A percentile compares a stretch with the other conserved stretches of the same genome.
Conservation (phyloP, 108 stramenopile genomes). For the Parietichytrium sp. region DNA sequence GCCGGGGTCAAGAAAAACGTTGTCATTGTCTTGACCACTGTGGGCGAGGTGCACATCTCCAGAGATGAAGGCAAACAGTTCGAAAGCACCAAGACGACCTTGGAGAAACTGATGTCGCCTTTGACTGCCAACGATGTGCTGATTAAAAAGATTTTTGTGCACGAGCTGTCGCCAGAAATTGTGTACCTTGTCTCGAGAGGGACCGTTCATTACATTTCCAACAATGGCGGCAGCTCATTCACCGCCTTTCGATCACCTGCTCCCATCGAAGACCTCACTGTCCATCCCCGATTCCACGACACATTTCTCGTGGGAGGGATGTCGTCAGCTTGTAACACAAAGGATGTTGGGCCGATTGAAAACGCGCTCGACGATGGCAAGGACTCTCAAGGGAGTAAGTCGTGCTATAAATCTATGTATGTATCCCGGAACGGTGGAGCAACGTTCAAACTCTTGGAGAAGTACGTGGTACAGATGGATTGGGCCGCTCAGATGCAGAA, state of each 20-base stretch:
- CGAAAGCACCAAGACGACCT: neutral
- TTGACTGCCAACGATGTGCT: neutral
- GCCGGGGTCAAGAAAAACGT: neutral
- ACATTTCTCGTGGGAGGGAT: neutral
- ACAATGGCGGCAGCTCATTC: neutral
- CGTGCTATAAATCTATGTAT: slow-evolving; percentile 24
- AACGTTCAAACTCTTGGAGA: neutral
- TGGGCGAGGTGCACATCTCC: neutral
- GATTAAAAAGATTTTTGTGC: neutral
- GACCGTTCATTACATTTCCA: neutral
- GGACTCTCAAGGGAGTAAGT: neutral
- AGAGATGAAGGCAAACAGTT: neutral
- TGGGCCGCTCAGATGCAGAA: neutral
- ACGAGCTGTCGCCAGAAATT: neutral
- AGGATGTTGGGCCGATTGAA: too few relatives aligned
- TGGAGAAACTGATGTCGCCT: neutral
- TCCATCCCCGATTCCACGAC: neutral
- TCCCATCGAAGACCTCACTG: neutral
- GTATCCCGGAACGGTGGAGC: neutral
- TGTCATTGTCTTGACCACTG: neutral
- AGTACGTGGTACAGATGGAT: slow-evolving; percentile 34
- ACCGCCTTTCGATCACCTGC: neutral
- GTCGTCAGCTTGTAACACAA: neutral
- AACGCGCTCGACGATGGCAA: neutral
- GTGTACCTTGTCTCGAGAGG: neutral